Evolutionary conservation across 768 basidiomycete species (phyloP), one percentile per base, ranked within the genome.

Genomic region (Exidia glandulosa): DNA sequence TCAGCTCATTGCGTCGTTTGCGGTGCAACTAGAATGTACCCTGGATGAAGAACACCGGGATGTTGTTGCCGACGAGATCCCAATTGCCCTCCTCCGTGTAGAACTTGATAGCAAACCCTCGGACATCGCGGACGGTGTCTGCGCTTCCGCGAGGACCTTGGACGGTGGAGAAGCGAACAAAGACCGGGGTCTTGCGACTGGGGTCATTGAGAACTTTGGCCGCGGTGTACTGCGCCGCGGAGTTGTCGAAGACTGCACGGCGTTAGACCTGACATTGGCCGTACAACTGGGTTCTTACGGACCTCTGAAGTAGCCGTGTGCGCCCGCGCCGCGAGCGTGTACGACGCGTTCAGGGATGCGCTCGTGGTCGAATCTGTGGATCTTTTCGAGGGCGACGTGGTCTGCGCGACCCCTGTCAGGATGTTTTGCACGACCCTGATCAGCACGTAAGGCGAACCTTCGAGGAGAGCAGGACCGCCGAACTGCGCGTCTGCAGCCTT

Each of bases 131-230:
- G 45, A 88, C 87, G 13, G 72, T 70, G 59, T 91, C 90, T 2
- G 92, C 87, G 62, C 85, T 87, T n/a, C 90, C 93, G 59, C 81
- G 77, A 1, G 85, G 80, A 1, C 91, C 90, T 63, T 85, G 83
- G 0, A 94, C 93, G 0, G 92, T 94, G 60, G 84, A 87, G 76
- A 94, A 94, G 34, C 94, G 83, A 30, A 88, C 77, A 67, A 93
- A 94, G 4, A 82, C 79, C 1, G 91, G 85, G 0, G 90, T 95
- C 0, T 78, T 80, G 50, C 86, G 78, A 41, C 80, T 79, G 0
- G 88, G 71, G 66, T 92, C 88, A 19, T 84, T 90, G 63, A 94
- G 70, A 16, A 88, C 86, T 6, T 75, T 72, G 0, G 91, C 88
- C 59, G 68, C 78, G 2, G 89, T 88, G 69, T 86, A 84, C 63